These are phyloP conservation scores for Balansia obtecta DNA, from an alignment of 2,329 filamentous ascomycete genomes.

Conservation along the genomic window DNA sequence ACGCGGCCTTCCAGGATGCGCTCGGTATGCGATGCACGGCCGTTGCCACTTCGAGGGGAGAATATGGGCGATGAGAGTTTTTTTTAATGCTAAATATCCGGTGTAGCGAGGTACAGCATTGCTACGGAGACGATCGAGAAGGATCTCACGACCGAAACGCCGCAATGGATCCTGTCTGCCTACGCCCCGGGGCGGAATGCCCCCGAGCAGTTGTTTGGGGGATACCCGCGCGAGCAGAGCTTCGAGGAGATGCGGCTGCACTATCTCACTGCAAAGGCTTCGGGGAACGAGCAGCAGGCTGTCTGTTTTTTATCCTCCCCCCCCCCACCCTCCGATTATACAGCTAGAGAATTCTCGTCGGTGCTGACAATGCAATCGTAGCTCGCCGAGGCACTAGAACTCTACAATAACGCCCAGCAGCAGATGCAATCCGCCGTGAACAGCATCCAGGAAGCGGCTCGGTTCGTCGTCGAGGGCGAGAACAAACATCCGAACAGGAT, in stretches of 20 bases:
- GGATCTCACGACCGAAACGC: slow-evolving; percentile 60
- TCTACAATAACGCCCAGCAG: slow-evolving; percentile 52
- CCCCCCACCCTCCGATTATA: too few relatives aligned
- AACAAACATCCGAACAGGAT: slow-evolving; percentile 65
- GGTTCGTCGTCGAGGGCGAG: slow-evolving; percentile 52
- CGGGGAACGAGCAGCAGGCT: slow-evolving; percentile 45
- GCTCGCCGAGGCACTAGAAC: slow-evolving; percentile 45
- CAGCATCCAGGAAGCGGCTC: slow-evolving; percentile 59
- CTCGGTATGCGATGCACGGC: slow-evolving; percentile 11
- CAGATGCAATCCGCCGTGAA: slow-evolving; percentile 61
- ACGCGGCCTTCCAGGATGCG: slow-evolving; percentile 13
- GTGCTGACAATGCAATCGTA: slow-evolving; percentile 17
- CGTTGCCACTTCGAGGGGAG: neutral
- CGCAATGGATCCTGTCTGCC: slow-evolving; percentile 75
- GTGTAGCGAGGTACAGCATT: slow-evolving; percentile 34
- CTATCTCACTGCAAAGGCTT: slow-evolving; percentile 47
- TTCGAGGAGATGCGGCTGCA: slow-evolving; percentile 77
- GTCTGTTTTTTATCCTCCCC: slow-evolving; percentile 23
- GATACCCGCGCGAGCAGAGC: slow-evolving; percentile 67
- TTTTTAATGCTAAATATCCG: slow-evolving; percentile 5
- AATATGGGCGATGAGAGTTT: neutral
- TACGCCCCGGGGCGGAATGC: slow-evolving; percentile 70
- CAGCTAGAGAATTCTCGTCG: neutral
- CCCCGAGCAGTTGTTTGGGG: slow-evolving; percentile 75
- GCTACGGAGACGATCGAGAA: slow-evolving; percentile 45